These are phyloP conservation scores for Areca catechu DNA, from an alignment of 176 grass and related monocot genomes.

Conservation along the genomic window DNA sequence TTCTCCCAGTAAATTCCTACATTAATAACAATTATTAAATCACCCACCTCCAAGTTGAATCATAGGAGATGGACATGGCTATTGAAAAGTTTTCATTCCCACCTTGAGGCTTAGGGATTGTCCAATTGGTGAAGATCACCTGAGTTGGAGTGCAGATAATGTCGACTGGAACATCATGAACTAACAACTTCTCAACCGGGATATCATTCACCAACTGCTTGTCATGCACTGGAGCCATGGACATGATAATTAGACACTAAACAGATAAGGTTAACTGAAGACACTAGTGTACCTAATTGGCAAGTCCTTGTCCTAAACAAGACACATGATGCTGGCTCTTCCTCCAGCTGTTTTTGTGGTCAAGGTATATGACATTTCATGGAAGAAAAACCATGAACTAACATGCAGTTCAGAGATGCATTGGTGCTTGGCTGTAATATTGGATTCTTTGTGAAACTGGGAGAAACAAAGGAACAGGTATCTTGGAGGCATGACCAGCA, in stretches of 20 bases:
- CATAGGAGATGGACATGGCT: too few species aligned
- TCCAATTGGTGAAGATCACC: conserved; percentile 73
- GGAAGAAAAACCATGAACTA: too few species aligned
- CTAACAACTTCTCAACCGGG: conserved; percentile 73
- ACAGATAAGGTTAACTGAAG: not conserved
- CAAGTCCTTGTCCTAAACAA: too few species aligned
- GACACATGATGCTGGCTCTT: too few species aligned
- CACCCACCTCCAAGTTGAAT: not conserved
- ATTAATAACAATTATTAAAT: not conserved
- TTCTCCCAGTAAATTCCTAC: conserved; percentile 95
- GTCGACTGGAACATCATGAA: conserved; percentile 91
- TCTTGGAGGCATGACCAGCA: too few species aligned
- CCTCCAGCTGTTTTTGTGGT: too few species aligned
- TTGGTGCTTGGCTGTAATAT: too few species aligned
- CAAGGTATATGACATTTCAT: too few species aligned
- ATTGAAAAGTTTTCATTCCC: not conserved
- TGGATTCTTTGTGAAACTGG: too few species aligned
- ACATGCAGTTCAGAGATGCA: too few species aligned
- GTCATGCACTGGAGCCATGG: conserved; percentile 63
- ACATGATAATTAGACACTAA: not conserved
- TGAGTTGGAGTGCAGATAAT: conserved; percentile 90
- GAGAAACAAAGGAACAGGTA: too few species aligned
- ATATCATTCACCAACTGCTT: conserved; percentile 89
- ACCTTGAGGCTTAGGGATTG: conserved; percentile 92
- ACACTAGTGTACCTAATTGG: not conserved